phyloP scores from a whole-genome alignment of 2,329 filamentous ascomycete species.

The Tolypocladium tundrense region DNA sequence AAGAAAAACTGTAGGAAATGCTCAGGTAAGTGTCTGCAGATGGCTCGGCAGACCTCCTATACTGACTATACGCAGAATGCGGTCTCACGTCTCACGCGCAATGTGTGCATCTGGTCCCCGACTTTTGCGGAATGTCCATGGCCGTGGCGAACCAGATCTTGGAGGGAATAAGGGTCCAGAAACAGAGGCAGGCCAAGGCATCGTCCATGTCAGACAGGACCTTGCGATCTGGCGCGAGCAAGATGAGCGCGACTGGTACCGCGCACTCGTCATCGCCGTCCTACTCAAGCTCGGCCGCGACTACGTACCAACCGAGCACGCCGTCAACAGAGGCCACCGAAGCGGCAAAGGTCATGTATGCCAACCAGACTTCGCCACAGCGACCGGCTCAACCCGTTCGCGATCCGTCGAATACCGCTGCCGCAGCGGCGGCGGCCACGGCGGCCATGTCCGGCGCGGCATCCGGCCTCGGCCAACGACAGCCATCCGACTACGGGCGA shows the following conservation, averaged over 20 bases:
- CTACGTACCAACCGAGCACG: not conserved
- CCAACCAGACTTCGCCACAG: constrained; percentile 40
- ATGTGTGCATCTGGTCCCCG: constrained; percentile 90
- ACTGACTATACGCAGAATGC: constrained; percentile 55
- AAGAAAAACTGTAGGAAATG: constrained; percentile 94
- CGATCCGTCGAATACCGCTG: constrained; percentile 42
- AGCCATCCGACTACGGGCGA: constrained; percentile 22
- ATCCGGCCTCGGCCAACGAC: constrained; percentile 22
- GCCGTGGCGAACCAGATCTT: constrained; percentile 89
- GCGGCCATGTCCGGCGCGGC: constrained; percentile 45
- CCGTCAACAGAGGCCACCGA: constrained; percentile 41
- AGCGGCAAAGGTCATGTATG: constrained; percentile 54
- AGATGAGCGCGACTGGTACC: constrained; percentile 32
- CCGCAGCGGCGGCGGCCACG: constrained; percentile 47
- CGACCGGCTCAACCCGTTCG: constrained; percentile 41
- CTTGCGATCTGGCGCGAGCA: constrained; percentile 43
- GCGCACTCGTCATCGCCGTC: constrained; percentile 21
- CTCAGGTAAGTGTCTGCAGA: constrained; percentile 46
- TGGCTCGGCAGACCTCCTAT: not conserved
- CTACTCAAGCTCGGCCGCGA: constrained; percentile 18
- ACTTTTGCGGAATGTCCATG: constrained; percentile 99
- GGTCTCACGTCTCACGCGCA: constrained; percentile 80
- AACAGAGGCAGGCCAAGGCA: constrained; percentile 51
- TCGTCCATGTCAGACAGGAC: constrained; percentile 55
- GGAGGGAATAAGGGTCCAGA: constrained; percentile 72